Percentiles rank a stretch among this genome's conserved stretches.
Evolutionary conservation across 192 early-diverging fungal genomes (phyloP).

Genomic region (Backusella macrospora): DNA sequence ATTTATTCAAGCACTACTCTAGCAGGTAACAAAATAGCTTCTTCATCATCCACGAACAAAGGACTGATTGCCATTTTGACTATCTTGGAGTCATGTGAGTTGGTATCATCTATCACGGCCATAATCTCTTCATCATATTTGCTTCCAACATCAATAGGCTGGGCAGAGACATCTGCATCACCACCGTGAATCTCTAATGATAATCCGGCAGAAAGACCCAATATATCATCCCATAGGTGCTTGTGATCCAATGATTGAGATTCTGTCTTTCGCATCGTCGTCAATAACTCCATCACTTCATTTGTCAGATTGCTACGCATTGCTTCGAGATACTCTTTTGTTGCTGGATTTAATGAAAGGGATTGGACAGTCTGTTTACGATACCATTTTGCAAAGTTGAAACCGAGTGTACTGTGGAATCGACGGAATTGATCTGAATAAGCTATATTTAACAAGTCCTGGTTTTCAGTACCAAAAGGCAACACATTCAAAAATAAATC

Average conservation of each 20-base stretch:
- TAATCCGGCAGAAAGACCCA: slow-evolving; percentile 27
- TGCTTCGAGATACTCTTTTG: slow-evolving; percentile 39
- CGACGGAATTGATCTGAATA: slow-evolving; percentile 42
- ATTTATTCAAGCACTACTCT: slow-evolving; percentile 35
- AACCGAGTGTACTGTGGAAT: slow-evolving; percentile 39
- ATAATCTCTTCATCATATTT: slow-evolving; percentile 41
- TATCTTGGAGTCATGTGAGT: slow-evolving; percentile 21
- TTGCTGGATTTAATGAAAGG: slow-evolving; percentile 39
- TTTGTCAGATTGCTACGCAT: slow-evolving; percentile 26
- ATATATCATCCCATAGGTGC: slow-evolving; percentile 25
- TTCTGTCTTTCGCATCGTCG: slow-evolving; percentile 11
- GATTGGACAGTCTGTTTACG: slow-evolving; percentile 44
- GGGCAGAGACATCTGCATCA: slow-evolving; percentile 39
- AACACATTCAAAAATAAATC: slow-evolving; percentile 33
- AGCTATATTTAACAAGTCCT: slow-evolving; percentile 40
- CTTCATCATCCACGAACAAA: slow-evolving; percentile 42
- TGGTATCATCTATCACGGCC: slow-evolving; percentile 27
- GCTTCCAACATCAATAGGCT: slow-evolving; percentile 31
- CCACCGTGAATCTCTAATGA: slow-evolving; percentile 43
- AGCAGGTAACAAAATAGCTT: slow-evolving; percentile 33
- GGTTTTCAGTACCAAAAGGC: slow-evolving; percentile 43
- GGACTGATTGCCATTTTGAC: slow-evolving; percentile 38
- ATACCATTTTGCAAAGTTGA: slow-evolving; percentile 44
- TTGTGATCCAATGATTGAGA: slow-evolving; percentile 8
- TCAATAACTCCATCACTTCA: slow-evolving; percentile 6